A percentile compares a stretch with the other conserved stretches of the same genome.
Conservation (phyloP, 176 grass and related monocot species). For the Poa pratensis region DNA sequence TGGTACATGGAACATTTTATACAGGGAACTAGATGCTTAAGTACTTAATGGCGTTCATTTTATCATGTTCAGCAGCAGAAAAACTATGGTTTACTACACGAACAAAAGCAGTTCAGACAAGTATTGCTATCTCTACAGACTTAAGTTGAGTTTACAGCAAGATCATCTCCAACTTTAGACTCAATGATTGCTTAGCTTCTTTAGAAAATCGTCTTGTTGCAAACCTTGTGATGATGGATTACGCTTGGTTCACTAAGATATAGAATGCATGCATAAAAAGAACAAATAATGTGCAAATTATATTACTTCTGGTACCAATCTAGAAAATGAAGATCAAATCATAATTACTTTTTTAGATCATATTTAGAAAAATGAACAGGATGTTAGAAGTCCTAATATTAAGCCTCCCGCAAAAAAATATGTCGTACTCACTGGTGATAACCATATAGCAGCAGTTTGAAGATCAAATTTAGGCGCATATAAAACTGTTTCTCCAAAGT, state of each 20-base stretch:
- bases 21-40: neutral
- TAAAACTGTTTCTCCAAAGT: conserved; percentile 80
- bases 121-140: neutral
- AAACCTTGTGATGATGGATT: neutral
- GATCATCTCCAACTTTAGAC: neutral
- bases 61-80: neutral
- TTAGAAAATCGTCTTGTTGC: neutral
- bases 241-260: conserved; percentile 1
- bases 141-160: neutral
- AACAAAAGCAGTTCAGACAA: neutral
- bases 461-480: conserved; percentile 93
- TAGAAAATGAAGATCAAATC: neutral
- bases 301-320: neutral
- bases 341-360: neutral
- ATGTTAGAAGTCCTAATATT: neutral
- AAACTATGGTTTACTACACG: neutral
- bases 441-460: conserved; percentile 96
- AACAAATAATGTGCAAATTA: neutral
- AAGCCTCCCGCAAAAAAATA: neutral
- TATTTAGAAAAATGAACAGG: neutral
- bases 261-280: neutral
- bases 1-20: neutral
- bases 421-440: conserved; percentile 69
- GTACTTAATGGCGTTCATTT: neutral
- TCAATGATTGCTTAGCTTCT: neutral